Evolutionary conservation across 148 eudicot species (phyloP).

Genomic region (Hydrangea macrophylla): DNA sequence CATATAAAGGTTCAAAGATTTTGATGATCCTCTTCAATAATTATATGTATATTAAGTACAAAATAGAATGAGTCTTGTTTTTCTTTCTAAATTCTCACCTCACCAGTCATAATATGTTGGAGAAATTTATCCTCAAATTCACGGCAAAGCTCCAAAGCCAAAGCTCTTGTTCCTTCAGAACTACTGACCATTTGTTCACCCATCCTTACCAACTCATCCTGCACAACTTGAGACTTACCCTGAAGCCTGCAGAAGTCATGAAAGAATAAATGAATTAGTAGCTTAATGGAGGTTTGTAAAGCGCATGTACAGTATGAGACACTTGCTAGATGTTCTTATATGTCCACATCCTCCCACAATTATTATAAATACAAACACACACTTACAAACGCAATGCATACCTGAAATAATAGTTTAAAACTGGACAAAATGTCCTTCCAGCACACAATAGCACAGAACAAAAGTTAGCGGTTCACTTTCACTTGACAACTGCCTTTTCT

Average conservation of each 20-base stretch:
- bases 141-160: constrained; percentile 98
- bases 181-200: constrained; percentile 94
- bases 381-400: neutral
- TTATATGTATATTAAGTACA: no score
- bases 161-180: constrained; percentile 91
- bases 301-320: neutral
- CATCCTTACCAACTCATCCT: constrained; percentile 91
- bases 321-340: neutral
- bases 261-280: neutral
- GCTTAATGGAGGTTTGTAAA: neutral
- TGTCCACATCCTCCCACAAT: neutral
- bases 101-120: constrained; percentile 87
- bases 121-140: constrained; percentile 97
- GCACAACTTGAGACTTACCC: constrained; percentile 88
- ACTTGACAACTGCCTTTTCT: neutral
- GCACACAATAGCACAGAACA: neutral
- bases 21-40: neutral
- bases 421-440: neutral
- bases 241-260: constrained; percentile 63
- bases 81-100: constrained; percentile 44
- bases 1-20: neutral
- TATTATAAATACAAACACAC: no score
- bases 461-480: neutral
- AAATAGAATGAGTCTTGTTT: neutral
- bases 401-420: neutral